These are phyloP conservation scores for Diaporthe eres DNA, from an alignment of 2,329 filamentous ascomycete species.

Conservation along the genomic window DNA sequence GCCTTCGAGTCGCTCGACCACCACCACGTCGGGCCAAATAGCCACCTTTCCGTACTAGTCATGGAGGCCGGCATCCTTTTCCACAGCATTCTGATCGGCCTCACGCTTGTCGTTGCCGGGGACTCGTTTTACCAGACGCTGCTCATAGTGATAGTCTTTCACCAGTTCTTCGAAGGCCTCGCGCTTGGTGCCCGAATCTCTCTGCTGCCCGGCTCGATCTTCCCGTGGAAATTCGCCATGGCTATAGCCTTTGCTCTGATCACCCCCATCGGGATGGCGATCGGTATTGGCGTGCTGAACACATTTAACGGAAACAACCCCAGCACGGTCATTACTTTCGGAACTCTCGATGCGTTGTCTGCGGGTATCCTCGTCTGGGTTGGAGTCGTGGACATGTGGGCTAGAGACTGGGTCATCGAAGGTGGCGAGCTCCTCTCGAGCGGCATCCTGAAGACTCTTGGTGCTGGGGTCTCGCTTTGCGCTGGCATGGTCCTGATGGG, in stretches of 20 bases:
- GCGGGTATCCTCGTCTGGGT: slow-evolving; percentile 87
- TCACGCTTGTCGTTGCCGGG: slow-evolving; percentile 73
- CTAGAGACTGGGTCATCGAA: slow-evolving; percentile 77
- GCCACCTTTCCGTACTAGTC: not conserved
- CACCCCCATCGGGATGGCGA: slow-evolving; percentile 85
- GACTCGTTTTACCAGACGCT: slow-evolving; percentile 70
- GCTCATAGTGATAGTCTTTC: slow-evolving; percentile 79
- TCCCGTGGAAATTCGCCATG: slow-evolving; percentile 68
- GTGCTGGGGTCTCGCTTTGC: slow-evolving; percentile 69
- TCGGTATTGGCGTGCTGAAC: slow-evolving; percentile 80
- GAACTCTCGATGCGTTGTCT: slow-evolving; percentile 80
- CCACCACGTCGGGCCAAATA: slow-evolving; percentile 23
- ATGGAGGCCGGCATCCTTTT: slow-evolving; percentile 78
- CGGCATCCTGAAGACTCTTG: slow-evolving; percentile 59
- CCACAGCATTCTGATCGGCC: slow-evolving; percentile 67
- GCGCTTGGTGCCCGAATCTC: slow-evolving; percentile 81
- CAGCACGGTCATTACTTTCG: slow-evolving; percentile 78
- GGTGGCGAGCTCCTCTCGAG: slow-evolving; percentile 69
- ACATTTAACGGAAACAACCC: slow-evolving; percentile 81
- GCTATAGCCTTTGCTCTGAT: slow-evolving; percentile 76
- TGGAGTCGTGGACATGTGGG: slow-evolving; percentile 85
- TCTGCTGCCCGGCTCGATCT: slow-evolving; percentile 58
- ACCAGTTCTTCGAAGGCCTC: slow-evolving; percentile 84
- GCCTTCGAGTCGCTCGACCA: slow-evolving; percentile 26
- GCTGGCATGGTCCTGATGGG: slow-evolving; percentile 79